Conservation (phyloP, 805 yeast genomes). For the Vanderwaltozyma yarrowii region DNA sequence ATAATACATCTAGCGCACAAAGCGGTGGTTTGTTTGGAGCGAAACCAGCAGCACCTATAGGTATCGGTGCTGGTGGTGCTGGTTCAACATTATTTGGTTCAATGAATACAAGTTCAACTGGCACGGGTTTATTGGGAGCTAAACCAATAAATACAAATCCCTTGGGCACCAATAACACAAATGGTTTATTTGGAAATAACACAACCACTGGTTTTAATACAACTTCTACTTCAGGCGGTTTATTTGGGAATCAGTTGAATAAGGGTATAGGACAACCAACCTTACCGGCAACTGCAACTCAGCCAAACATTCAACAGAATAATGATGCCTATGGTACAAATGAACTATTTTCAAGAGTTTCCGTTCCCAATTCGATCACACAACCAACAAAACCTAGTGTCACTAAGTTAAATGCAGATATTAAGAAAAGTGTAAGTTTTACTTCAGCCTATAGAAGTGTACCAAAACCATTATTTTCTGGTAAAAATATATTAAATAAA, state of each 20-base stretch:
- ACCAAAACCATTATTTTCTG: constrained; percentile 48
- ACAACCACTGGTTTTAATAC: constrained; percentile 5
- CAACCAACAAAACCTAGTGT: constrained; percentile 35
- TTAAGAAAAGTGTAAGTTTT: constrained; percentile 52
- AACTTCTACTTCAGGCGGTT: constrained; percentile 28
- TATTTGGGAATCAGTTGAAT: constrained; percentile 27
- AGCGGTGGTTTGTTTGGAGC: constrained; percentile 27
- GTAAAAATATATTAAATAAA: constrained; percentile 3
- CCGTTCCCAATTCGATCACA: constrained; percentile 28
- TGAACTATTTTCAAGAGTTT: constrained; percentile 31
- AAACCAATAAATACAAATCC: constrained; percentile 7
- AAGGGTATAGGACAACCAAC: too few relatives aligned
- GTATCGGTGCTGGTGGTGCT: constrained; percentile 12
- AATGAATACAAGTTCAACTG: constrained; percentile 2
- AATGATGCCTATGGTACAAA: background rate
- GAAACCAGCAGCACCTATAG: constrained; percentile 12
- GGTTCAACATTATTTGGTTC: constrained; percentile 29
- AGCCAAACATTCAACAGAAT: background rate
- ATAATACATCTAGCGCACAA: constrained; percentile 8
- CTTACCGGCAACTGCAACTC: background rate
- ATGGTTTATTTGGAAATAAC: constrained; percentile 32
- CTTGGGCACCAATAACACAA: constrained; percentile 13
- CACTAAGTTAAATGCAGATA: constrained; percentile 36
- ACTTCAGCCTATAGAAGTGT: constrained; percentile 51
- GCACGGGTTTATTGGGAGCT: constrained; percentile 29